Percentiles rank a stretch among this genome's conserved stretches.
phyloP scores from a whole-genome alignment of 768 basidiomycete genomes.

The Rickenella mellea region DNA sequence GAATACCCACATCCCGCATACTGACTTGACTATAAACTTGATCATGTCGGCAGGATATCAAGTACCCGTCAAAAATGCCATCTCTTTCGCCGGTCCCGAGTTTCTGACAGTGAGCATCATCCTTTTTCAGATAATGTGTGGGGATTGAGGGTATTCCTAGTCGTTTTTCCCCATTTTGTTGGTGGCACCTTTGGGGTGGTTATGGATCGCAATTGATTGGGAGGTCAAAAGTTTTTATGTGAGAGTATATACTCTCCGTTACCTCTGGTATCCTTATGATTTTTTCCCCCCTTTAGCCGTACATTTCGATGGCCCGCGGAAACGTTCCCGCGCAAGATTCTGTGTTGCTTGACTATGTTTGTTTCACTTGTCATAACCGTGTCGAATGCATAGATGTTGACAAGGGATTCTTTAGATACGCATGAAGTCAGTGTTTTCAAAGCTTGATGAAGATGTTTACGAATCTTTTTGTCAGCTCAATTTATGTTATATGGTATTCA shows the following conservation, averaged over 20 bases:
- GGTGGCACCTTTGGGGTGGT: slow-evolving; percentile 38
- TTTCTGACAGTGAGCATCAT: slow-evolving; percentile 33
- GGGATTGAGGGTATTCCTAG: slow-evolving; percentile 23
- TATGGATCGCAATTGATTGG: slow-evolving; percentile 47
- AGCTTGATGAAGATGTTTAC: neutral
- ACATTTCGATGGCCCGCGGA: slow-evolving; percentile 45
- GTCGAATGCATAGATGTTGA: too few relatives aligned
- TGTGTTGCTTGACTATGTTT: slow-evolving; percentile 58
- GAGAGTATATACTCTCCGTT: slow-evolving; percentile 7
- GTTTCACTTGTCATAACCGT: too few relatives aligned
- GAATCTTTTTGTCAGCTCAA: slow-evolving; percentile 25
- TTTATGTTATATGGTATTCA: slow-evolving; percentile 33
- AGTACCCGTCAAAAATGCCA: slow-evolving; percentile 40
- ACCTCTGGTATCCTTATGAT: slow-evolving; percentile 1
- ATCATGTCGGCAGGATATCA: slow-evolving; percentile 32
- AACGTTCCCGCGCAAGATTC: slow-evolving; percentile 45
- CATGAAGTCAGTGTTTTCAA: neutral
- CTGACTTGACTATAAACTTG: neutral
- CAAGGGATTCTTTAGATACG: neutral
- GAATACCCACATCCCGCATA: slow-evolving; percentile 10
- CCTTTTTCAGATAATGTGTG: neutral
- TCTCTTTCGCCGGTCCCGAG: slow-evolving; percentile 36
- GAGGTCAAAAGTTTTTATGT: slow-evolving; percentile 51
- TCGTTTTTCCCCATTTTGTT: slow-evolving; percentile 49
- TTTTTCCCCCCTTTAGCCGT: slow-evolving; percentile 43